A percentile compares a stretch with the other conserved stretches of the same genome.
These are phyloP conservation scores for Hypoxylon sp. DNA, from an alignment of 2,329 filamentous ascomycete species.

Conservation along the genomic window DNA sequence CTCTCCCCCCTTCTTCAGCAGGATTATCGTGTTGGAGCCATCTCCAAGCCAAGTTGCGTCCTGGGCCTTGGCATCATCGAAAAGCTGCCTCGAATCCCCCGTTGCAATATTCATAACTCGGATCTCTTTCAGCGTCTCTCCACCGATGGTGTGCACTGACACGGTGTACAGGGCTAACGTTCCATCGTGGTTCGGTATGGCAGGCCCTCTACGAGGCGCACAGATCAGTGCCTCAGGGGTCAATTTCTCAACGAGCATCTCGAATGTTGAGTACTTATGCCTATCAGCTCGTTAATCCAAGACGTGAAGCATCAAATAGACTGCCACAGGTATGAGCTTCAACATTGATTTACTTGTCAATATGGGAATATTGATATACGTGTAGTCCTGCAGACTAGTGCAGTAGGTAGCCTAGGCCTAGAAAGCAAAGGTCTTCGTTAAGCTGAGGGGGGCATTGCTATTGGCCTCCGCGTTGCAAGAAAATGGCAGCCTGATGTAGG, in stretches of 20 bases:
- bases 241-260: constrained; percentile 37
- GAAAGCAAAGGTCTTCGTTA: constrained; percentile 23
- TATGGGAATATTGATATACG: background rate
- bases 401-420: background rate
- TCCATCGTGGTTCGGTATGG: constrained; percentile 52
- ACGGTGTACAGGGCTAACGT: constrained; percentile 53
- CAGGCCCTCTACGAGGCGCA: constrained; percentile 44
- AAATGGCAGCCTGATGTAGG: constrained; percentile 2
- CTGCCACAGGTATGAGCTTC: background rate
- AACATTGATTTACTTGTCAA: background rate
- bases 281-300: background rate
- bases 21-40: constrained; percentile 43
- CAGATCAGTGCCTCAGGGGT: constrained; percentile 47
- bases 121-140: constrained; percentile 45
- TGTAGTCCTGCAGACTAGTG: constrained; percentile 1
- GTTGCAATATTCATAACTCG: constrained; percentile 47
- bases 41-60: constrained; percentile 50
- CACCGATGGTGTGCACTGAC: constrained; percentile 46
- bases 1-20: constrained; percentile 42
- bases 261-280: background rate
- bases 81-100: constrained; percentile 39
- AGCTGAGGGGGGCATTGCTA: constrained; percentile 5
- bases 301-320: background rate
- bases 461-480: background rate
- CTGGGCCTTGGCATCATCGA: constrained; percentile 42